Evolutionary conservation across 805 yeast genomes (phyloP).

Genomic region (Allodekkera sacchari): DNA sequence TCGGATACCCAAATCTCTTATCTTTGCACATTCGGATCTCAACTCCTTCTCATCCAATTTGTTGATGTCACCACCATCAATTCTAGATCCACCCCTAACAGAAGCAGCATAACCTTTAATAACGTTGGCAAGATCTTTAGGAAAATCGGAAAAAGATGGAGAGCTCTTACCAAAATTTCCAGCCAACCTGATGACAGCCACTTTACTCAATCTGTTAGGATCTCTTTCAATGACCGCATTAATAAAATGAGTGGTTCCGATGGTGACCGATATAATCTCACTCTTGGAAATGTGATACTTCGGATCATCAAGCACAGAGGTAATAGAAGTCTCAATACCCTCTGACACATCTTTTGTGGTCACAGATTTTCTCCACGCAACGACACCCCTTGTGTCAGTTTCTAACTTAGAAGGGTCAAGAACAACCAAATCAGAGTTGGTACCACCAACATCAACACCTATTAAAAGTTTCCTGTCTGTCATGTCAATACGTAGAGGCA

Average conservation of each 20-base stretch:
- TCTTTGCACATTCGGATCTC: constrained; percentile 13
- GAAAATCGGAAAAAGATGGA: constrained; percentile 38
- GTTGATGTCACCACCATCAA: constrained; percentile 32
- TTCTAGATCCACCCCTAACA: constrained; percentile 33
- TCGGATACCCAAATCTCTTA: constrained; percentile 25
- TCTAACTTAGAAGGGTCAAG: constrained; percentile 35
- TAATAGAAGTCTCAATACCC: constrained; percentile 35
- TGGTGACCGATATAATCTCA: constrained; percentile 32
- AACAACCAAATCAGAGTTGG: constrained; percentile 40
- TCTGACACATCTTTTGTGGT: constrained; percentile 36
- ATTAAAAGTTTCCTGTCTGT: too few relatives aligned
- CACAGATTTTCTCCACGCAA: constrained; percentile 31
- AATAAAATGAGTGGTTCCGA: constrained; percentile 46
- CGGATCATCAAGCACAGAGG: constrained; percentile 36
- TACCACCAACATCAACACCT: constrained; percentile 43
- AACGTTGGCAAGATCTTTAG: constrained; percentile 27
- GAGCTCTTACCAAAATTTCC: constrained; percentile 31
- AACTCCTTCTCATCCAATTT: constrained; percentile 22
- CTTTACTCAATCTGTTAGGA: constrained; percentile 30
- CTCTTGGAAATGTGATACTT: constrained; percentile 11
- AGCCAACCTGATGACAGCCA: constrained; percentile 36
- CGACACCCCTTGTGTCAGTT: constrained; percentile 26
- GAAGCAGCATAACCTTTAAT: constrained; percentile 28
- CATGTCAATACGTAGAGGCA: too few relatives aligned
- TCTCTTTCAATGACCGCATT: constrained; percentile 42